phyloP scores from a whole-genome alignment of 805 yeast species.

The Saitoella complicata region DNA sequence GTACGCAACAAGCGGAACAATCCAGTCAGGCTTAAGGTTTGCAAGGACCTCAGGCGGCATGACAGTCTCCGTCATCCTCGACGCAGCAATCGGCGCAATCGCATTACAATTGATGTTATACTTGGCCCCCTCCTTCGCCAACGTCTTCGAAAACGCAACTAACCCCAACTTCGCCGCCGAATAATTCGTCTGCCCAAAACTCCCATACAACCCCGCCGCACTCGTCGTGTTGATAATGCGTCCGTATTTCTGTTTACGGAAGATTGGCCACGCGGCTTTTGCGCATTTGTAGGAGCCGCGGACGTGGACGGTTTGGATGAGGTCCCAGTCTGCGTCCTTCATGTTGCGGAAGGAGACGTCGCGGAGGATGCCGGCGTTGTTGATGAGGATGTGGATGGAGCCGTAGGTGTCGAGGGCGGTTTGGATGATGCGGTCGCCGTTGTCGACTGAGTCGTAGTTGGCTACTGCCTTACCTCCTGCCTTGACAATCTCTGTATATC shows the following conservation, averaged over 20 bases:
- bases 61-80: conserved; percentile 87
- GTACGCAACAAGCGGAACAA: conserved; percentile 80
- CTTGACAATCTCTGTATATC: conserved; percentile 39
- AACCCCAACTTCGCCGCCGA: conserved; percentile 84
- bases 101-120: conserved; percentile 72
- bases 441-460: conserved; percentile 77
- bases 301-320: conserved; percentile 74
- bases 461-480: conserved; percentile 82
- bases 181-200: conserved; percentile 92
- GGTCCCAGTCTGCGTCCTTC: conserved; percentile 61
- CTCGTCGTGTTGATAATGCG: conserved; percentile 86
- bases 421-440: conserved; percentile 70
- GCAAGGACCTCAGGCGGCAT: conserved; percentile 74
- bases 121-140: conserved; percentile 83
- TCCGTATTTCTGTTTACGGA: conserved; percentile 73
- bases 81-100: conserved; percentile 88
- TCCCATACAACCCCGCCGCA: conserved; percentile 93
- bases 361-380: conserved; percentile 89
- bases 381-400: conserved; percentile 71
- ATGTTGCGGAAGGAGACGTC: conserved; percentile 78
- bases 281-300: conserved; percentile 78
- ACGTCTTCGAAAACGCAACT: conserved; percentile 83
- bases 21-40: conserved; percentile 67
- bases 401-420: conserved; percentile 81
- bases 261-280: conserved; percentile 81